Conservation (phyloP, 768 basidiomycete species). For the Pleurotus tuoliensis region DNA sequence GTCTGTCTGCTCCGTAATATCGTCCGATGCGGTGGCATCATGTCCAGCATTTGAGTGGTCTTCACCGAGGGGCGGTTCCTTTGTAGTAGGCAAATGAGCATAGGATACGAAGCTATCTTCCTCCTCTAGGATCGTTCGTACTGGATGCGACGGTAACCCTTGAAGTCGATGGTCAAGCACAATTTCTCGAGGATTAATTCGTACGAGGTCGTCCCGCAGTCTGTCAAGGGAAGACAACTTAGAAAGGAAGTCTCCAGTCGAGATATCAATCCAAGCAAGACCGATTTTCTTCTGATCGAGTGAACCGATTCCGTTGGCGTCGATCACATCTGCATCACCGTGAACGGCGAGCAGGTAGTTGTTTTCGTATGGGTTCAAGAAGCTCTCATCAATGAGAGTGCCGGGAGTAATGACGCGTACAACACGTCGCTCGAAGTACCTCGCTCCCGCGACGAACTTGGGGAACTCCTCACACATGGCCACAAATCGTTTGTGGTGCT, state of each 20-base stretch:
- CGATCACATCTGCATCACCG: neutral
- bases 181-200: slow-evolving; percentile 80
- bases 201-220: slow-evolving; percentile 77
- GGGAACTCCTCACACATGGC: slow-evolving; percentile 94
- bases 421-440: slow-evolving; percentile 76
- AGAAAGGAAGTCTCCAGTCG: slow-evolving; percentile 91
- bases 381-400: slow-evolving; percentile 89
- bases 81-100: slow-evolving; percentile 10
- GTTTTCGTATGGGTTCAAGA: slow-evolving; percentile 81
- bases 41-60: neutral
- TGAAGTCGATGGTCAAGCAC: slow-evolving; percentile 52
- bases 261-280: slow-evolving; percentile 92
- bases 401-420: slow-evolving; percentile 89
- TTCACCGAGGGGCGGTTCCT: neutral
- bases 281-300: slow-evolving; percentile 35
- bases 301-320: slow-evolving; percentile 9
- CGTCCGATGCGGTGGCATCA: neutral
- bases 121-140: slow-evolving; percentile 47
- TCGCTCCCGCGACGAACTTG: slow-evolving; percentile 37
- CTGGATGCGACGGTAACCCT: slow-evolving; percentile 34
- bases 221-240: slow-evolving; percentile 49
- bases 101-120: slow-evolving; percentile 56
- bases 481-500: slow-evolving; percentile 79
- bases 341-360: slow-evolving; percentile 80
- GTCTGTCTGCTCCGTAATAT: neutral